phyloP scores from a whole-genome alignment of 2,329 filamentous ascomycete genomes.

The Paecilomyces formosus region DNA sequence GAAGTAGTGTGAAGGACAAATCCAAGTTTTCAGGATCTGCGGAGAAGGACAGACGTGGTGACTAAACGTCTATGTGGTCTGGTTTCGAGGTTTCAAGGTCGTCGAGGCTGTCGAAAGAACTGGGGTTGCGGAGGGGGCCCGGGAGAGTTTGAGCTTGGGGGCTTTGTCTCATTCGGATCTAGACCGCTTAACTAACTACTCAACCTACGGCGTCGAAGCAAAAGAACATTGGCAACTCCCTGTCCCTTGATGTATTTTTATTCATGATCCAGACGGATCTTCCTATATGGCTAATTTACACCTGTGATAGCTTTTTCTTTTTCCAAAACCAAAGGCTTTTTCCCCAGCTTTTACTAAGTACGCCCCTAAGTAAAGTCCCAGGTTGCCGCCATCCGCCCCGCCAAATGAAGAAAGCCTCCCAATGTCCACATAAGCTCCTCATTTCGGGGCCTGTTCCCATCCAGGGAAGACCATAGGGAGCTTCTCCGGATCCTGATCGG shows the following conservation, averaged over 20 bases:
- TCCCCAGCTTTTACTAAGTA: neutral
- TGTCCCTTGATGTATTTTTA: neutral
- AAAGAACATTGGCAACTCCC: neutral
- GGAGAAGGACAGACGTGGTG: neutral
- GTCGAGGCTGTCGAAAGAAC: neutral
- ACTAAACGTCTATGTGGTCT: neutral
- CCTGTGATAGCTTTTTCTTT: neutral
- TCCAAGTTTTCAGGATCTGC: neutral
- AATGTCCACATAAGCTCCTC: slow-evolving; percentile 1
- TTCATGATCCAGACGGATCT: neutral
- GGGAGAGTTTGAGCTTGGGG: neutral
- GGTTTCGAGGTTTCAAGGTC: neutral
- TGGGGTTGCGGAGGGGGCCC: neutral
- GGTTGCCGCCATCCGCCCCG: neutral
- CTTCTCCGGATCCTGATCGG: slow-evolving; percentile 47
- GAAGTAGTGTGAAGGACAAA: neutral
- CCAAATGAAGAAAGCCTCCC: neutral
- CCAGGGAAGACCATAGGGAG: slow-evolving; percentile 47
- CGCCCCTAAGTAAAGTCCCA: neutral
- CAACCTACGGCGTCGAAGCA: neutral
- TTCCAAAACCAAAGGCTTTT: neutral
- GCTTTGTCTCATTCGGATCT: neutral
- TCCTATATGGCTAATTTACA: neutral
- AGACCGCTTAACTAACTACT: neutral
- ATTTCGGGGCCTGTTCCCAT: slow-evolving; percentile 42